Conservation (phyloP, 768 basidiomycete genomes). For the Pluteus cervinus region DNA sequence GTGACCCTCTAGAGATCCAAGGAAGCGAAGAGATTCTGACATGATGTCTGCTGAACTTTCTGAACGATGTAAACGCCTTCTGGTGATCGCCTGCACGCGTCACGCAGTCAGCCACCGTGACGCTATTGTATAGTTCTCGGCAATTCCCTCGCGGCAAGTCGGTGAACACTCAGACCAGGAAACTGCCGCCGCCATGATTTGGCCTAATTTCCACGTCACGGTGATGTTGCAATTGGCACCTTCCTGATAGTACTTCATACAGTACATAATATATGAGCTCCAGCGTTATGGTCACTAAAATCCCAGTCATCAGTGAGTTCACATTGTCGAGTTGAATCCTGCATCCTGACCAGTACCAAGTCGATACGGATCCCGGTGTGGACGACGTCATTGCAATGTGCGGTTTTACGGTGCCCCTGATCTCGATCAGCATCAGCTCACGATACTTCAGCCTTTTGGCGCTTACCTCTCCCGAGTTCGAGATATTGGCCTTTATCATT, state of each 20-base stretch:
- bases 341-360: too few relatives aligned
- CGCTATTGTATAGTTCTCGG: slow-evolving; percentile 54
- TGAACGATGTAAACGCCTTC: slow-evolving; percentile 16
- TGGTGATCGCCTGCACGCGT: slow-evolving; percentile 14
- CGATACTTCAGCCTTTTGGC: slow-evolving; percentile 54
- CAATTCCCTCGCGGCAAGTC: slow-evolving; percentile 17
- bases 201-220: too few relatives aligned
- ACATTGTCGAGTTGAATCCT: too few relatives aligned
- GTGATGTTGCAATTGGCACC: slow-evolving; percentile 1
- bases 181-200: too few relatives aligned
- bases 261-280: too few relatives aligned
- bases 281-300: too few relatives aligned
- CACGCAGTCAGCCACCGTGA: slow-evolving; percentile 59
- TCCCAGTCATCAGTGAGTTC: slow-evolving; percentile 74
- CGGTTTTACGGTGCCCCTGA: slow-evolving; percentile 14
- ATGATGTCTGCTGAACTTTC: slow-evolving; percentile 42
- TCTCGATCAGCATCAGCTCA: neutral
- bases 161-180: too few relatives aligned
- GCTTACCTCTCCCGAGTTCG: slow-evolving; percentile 76
- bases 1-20: slow-evolving; percentile 90
- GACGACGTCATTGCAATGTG: slow-evolving; percentile 80
- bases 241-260: slow-evolving; percentile 1
- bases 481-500: slow-evolving; percentile 70
- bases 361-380: slow-evolving; percentile 84
- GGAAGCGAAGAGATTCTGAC: slow-evolving; percentile 84